Conservation (phyloP, 2,329 filamentous ascomycete genomes). For the Penicillium aurantiogriseum region DNA sequence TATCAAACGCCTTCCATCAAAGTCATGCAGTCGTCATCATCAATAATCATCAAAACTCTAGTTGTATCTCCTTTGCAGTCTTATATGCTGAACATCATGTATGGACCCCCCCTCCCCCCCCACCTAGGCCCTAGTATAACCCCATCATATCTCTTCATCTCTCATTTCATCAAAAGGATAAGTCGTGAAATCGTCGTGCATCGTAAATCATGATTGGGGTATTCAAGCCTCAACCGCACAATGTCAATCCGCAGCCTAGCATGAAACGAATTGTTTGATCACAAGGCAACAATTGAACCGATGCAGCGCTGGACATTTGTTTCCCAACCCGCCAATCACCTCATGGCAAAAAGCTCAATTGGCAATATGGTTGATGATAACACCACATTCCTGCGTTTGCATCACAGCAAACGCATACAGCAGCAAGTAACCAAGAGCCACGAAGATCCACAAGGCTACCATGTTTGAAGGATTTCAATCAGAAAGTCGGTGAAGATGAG, state of each 20-base stretch:
- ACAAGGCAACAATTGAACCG: neutral
- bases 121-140: neutral
- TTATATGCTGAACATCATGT: neutral
- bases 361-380: conserved; percentile 17
- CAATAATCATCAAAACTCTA: conserved; percentile 3
- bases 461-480: conserved; percentile 14
- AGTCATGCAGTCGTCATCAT: conserved; percentile 13
- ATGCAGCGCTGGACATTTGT: neutral
- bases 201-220: conserved; percentile 2
- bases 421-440: conserved; percentile 36
- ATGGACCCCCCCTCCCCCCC: neutral
- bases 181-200: neutral
- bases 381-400: conserved; percentile 18
- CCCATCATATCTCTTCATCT: too few relatives aligned
- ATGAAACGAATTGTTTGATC: neutral
- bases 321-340: neutral
- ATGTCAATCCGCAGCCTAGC: neutral
- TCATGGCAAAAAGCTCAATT: conserved; percentile 16
- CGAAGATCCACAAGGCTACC: conserved; percentile 34
- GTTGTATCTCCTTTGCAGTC: neutral
- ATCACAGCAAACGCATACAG: conserved; percentile 36
- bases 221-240: neutral
- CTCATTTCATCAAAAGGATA: neutral
- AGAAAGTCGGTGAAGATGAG: conserved; percentile 8
- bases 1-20: conserved; percentile 7